Evolutionary conservation across 2,329 filamentous ascomycete species (phyloP), one percentile per base, ranked within the genome.

Genomic region (Penicillium brasilianum): DNA sequence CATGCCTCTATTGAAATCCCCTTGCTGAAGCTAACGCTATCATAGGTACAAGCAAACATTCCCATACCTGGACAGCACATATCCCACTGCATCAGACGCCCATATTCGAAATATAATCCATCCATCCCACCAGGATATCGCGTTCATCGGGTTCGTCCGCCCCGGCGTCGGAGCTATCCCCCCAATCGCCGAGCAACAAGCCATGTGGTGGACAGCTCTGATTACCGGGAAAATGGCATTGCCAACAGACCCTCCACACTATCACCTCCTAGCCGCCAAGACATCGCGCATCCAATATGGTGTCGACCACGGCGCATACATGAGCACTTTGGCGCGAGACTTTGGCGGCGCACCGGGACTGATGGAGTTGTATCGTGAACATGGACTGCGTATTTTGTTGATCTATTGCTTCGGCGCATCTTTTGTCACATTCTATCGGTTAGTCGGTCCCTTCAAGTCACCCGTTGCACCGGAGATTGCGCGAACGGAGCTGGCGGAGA

Each of bases 141-240:
- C 60, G n/a, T 64, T 60, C 34, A 62, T 64, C 36, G 62, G 62
- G 20, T 64, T 64, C 25, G 62, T 64, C 14, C 57, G 62, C 6
- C 62, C 62, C 10, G 60, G 62, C 4, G 60, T 64, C 30, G 62
- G 62, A 2, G 62, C 62, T 22, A 64, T 64, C 22, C 62, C 62
- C 10, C 60, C 62, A 20, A 62, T 64, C 25, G 62, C 62, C 28
- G 62, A 64, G 39, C 60, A 62, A 18, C 62, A 64, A 58, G 54
- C 57, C n/a, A 62, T 60, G 62, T 60, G 60, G 60, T 64, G 62
- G 62, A 62, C 60, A 10, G 50, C 57, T 13, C 39, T 62, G 0
- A 62, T 64, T 11, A 64, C 57, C 3, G 57, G 57, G 10, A 57
- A 55, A 39, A 62, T 64, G 60, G 14, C 36, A 4, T 57, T 62